Evolutionary conservation across 345 rosid species (phyloP), one percentile per base, ranked within the genome.

Genomic region (Cardiospermum halicacabum): DNA sequence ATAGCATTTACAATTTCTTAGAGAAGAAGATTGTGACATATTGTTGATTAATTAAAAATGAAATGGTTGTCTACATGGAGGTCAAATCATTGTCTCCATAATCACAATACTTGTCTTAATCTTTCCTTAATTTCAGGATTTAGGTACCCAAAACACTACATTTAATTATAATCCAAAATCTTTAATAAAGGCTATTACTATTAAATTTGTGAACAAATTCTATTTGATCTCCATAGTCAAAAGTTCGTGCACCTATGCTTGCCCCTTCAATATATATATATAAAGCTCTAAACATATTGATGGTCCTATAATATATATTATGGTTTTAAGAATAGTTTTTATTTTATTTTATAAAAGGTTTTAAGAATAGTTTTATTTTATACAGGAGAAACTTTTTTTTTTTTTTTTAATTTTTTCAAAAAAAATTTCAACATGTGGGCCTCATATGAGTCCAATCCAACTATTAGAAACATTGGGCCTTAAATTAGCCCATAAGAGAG

Each of bases 31-130:
- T n/a, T n/a, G n/a, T 40, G 69, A 32, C 58, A 58, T 18, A 59
- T 59, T 37, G 50, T 53, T 47, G 22, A 5, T 15, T 10, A 37
- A 56, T 62, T 37, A 62, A 62, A 53, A 26, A 13, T 22, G 11
- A 28, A 68, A 16, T 31, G 7, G 56, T 63, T 42, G 62, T 49
- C 53, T 65, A 59, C 60, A 48, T 53, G 48, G 18, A 68, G 66
- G 78, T 74, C 74, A 65, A 65, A 65, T 65, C 69, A 28, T 7
- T 54, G 69, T 27, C 61, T 37, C 60, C 40, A n/a, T 54, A 27
- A 54, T 28, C 51, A 30, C 27, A 39, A 18, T 56, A n/a, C 21
- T 11, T 66, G 58, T 45, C 32, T 32, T 45, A 45, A 31, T 56
- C 56, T 48, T 21, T 66, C 63, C 70, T 56, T 66, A 47, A 66